Evolutionary conservation across 2,329 filamentous ascomycete genomes (phyloP).

Genomic region (Sclerotinia minor): DNA sequence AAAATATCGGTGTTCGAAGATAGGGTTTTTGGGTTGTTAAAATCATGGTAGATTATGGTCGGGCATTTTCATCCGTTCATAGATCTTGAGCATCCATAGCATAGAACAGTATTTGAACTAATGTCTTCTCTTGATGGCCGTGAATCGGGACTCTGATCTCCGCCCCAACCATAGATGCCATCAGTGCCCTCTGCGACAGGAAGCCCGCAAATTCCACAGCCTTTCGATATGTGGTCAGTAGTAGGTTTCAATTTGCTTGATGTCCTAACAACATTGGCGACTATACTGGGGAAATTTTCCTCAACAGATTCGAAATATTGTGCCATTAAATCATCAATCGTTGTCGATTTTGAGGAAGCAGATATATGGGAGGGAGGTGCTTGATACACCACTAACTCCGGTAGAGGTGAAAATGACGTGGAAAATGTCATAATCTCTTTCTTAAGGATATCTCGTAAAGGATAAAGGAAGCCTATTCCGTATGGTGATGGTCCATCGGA

Average conservation of each 20-base stretch:
- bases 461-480: constrained; percentile 62
- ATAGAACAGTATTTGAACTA: constrained; percentile 49
- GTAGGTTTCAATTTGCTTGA: constrained; percentile 72
- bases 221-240: constrained; percentile 39
- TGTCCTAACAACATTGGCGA: constrained; percentile 92
- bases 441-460: constrained; percentile 80
- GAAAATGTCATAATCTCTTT: constrained; percentile 74
- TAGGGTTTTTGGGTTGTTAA: neutral
- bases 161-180: constrained; percentile 58
- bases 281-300: constrained; percentile 82
- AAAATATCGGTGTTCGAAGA: constrained; percentile 13
- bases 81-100: constrained; percentile 74
- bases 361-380: constrained; percentile 40
- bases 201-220: constrained; percentile 70
- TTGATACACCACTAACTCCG: constrained; percentile 49
- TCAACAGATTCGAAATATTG: constrained; percentile 89
- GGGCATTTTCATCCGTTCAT: constrained; percentile 49
- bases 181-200: constrained; percentile 64
- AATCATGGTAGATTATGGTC: constrained; percentile 21
- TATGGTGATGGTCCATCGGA: constrained; percentile 61
- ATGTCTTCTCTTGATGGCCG: constrained; percentile 38
- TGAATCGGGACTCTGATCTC: constrained; percentile 52
- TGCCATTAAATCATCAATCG: constrained; percentile 87
- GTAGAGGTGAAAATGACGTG: constrained; percentile 53
- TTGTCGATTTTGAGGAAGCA: constrained; percentile 61